phyloP scores from a whole-genome alignment of 257 asterid species.

The Ballota nigra region DNA sequence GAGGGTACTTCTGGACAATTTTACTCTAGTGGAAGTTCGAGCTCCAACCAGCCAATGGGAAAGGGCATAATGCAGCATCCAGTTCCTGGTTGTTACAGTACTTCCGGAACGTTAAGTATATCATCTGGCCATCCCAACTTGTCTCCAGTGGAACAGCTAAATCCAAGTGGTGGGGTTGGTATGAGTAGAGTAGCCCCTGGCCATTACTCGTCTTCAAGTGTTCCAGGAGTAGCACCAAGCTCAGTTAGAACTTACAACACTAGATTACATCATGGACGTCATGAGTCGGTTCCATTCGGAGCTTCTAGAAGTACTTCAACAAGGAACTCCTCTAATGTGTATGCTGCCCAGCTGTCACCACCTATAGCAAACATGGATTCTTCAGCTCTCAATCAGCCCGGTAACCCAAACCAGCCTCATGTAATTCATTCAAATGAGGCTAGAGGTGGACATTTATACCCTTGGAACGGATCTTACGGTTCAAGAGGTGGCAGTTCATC shows the following conservation, averaged over 20 bases:
- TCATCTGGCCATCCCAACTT: conserved; percentile 39
- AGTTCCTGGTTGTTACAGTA: conserved; percentile 34
- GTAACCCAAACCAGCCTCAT: conserved; percentile 42
- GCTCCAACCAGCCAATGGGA: conserved; percentile 43
- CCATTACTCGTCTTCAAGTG: conserved; percentile 41
- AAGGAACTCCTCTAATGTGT: conserved; percentile 44
- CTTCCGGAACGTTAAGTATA: conserved; percentile 43
- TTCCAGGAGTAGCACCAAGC: conserved; percentile 40
- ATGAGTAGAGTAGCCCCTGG: conserved; percentile 32
- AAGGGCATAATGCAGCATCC: conserved; percentile 41
- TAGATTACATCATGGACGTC: conserved; percentile 42
- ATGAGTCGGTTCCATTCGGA: conserved; percentile 42
- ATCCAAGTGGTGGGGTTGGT: conserved; percentile 43
- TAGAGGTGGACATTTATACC: conserved; percentile 40
- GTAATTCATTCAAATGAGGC: conserved; percentile 41
- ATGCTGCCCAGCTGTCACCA: conserved; percentile 31
- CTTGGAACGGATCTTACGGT: conserved; percentile 51
- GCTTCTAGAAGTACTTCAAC: conserved; percentile 35
- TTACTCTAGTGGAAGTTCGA: conserved; percentile 58
- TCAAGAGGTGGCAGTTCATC: conserved; percentile 49
- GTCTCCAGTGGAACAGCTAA: conserved; percentile 39
- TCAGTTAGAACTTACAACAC: conserved; percentile 41
- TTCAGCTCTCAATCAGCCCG: conserved; percentile 32
- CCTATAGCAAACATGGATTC: conserved; percentile 34
- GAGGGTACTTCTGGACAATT: conserved; percentile 75